These are phyloP conservation scores for Sporisorium scitamineum DNA, from an alignment of 1,284 basidiomycete genomes.

Conservation along the genomic window DNA sequence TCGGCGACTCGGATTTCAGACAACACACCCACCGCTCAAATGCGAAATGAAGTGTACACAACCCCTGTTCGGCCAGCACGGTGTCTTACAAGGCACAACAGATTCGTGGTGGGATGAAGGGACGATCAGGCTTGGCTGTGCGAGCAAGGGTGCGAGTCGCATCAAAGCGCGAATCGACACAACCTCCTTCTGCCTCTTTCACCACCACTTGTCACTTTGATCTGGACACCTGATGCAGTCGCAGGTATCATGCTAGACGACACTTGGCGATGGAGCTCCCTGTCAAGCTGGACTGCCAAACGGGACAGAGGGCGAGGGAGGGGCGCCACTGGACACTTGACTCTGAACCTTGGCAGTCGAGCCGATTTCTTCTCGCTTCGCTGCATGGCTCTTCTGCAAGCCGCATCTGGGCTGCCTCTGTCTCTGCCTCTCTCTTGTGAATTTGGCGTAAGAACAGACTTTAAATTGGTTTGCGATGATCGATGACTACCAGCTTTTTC, in stretches of 20 bases:
- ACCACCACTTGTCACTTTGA: background rate
- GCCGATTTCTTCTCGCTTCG: slow-evolving; percentile 17
- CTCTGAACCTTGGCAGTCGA: background rate
- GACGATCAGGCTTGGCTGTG: no score
- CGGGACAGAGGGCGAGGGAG: no score
- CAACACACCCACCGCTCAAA: background rate
- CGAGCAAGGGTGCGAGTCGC: background rate
- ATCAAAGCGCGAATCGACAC: background rate
- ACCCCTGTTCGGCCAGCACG: background rate
- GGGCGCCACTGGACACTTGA: background rate
- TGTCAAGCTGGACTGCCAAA: background rate
- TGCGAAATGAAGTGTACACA: background rate
- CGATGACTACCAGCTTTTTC: slow-evolving; percentile 1
- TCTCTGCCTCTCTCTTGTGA: background rate
- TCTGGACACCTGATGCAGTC: background rate
- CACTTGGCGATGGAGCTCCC: background rate
- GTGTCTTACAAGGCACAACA: background rate
- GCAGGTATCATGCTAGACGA: background rate
- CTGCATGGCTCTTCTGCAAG: slow-evolving; percentile 1
- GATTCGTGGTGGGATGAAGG: background rate
- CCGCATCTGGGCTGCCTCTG: background rate
- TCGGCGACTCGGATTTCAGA: background rate
- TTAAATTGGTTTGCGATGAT: slow-evolving; percentile 1
- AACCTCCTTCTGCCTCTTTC: background rate
- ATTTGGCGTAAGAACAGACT: background rate